Evolutionary conservation across 2,329 filamentous ascomycete species (phyloP), one percentile per base, ranked within the genome.

Genomic region (Ophiostoma angusticollis): DNA sequence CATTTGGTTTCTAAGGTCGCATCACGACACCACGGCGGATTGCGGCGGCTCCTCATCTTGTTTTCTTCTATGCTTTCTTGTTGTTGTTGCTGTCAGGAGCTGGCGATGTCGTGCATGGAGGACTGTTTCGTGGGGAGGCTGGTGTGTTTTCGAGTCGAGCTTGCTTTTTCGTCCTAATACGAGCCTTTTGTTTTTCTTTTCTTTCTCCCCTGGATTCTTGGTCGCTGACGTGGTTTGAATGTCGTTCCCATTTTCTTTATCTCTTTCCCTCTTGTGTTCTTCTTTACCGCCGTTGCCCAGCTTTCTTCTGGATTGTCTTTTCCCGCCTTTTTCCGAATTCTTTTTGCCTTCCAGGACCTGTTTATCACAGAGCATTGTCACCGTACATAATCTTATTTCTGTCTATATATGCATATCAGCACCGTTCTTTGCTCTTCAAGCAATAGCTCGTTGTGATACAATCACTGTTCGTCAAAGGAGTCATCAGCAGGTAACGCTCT

Each of bases 1-100:
- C 53, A 9, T 55, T 55, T 43, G 53, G 53, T 9, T 55, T 55
- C 24, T 54, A 44, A 47, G n/a, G n/a, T n/a, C n/a, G n/a, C n/a
- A n/a, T n/a, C n/a, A n/a, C n/a, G n/a, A n/a, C n/a, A n/a, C n/a
- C n/a, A n/a, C n/a, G n/a, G n/a, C n/a, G n/a, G n/a, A n/a, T n/a
- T n/a, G n/a, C n/a, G n/a, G n/a, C n/a, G n/a, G n/a, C n/a, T n/a
- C n/a, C n/a, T n/a, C n/a, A 18, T n/a, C n/a, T 27, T 21, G 29
- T 21, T 17, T 22, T 11, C 18, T 21, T 18, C 13, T 16, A 4
- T 19, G 14, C 27, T 1, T 28, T 39, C 13, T 12, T 37, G 7
- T 14, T 13, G 5, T n/a, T n/a, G n/a, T n/a, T n/a, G n/a, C n/a
- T n/a, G n/a, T n/a, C n/a, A n/a, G n/a, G n/a, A n/a, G n/a, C n/a